Evolutionary conservation across 768 basidiomycete species (phyloP).

Genomic region (Brasilioporus rufonigricans): DNA sequence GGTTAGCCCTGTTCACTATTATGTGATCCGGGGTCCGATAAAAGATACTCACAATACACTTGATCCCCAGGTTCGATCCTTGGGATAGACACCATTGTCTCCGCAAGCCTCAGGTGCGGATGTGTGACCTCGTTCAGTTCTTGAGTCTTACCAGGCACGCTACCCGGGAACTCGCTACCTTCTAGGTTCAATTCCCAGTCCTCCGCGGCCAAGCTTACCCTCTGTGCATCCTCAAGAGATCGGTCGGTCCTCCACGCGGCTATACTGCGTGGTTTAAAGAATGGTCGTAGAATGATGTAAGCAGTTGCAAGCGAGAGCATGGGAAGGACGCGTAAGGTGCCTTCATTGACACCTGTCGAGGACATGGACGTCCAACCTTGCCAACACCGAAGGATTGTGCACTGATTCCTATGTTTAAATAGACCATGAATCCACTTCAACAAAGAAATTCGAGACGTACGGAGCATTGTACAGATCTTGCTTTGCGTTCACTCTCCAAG

Average conservation of each 20-base stretch:
- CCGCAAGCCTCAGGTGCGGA: conserved; percentile 56
- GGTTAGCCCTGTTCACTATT: not conserved
- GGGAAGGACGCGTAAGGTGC: conserved; percentile 63
- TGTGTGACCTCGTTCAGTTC: conserved; percentile 56
- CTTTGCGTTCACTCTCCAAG: conserved; percentile 45
- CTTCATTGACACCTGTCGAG: conserved; percentile 54
- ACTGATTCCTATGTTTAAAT: conserved; percentile 41
- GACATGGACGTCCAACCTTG: conserved; percentile 58
- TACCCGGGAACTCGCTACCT: conserved; percentile 52
- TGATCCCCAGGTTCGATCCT: conserved; percentile 62
- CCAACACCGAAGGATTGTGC: conserved; percentile 55
- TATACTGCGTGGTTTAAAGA: conserved; percentile 46
- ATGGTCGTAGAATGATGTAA: conserved; percentile 63
- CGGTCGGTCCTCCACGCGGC: not conserved
- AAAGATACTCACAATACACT: conserved; percentile 47
- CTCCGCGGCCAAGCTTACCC: conserved; percentile 35
- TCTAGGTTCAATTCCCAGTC: conserved; percentile 60
- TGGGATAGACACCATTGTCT: conserved; percentile 59
- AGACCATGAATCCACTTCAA: not conserved
- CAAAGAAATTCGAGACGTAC: conserved; percentile 29
- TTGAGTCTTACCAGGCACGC: conserved; percentile 50
- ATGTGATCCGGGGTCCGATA: not conserved
- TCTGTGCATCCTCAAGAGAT: conserved; percentile 16
- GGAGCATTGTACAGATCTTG: conserved; percentile 63
- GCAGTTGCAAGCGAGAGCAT: conserved; percentile 53